Evolutionary conservation across 306 rosid species (phyloP).

Genomic region (Vigna angularis): DNA sequence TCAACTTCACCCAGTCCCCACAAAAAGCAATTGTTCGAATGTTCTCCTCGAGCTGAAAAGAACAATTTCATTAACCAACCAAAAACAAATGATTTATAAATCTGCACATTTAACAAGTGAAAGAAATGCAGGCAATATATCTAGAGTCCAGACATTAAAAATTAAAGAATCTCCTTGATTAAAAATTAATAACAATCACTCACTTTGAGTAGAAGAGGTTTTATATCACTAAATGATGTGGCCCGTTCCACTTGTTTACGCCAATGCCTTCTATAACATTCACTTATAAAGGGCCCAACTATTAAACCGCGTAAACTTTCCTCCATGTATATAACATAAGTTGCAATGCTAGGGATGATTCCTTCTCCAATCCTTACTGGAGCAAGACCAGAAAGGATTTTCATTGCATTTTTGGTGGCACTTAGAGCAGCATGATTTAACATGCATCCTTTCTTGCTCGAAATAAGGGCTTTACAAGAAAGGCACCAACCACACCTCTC

Average conservation of each 20-base stretch:
- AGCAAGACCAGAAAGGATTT: conserved; percentile 67
- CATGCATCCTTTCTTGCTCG: conserved; percentile 96
- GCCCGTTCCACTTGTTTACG: conserved; percentile 66
- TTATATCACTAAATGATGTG: conserved; percentile 60
- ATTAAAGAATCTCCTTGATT: not conserved
- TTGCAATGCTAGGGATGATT: conserved; percentile 68
- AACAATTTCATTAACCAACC: conserved; percentile 30
- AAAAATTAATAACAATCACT: conserved; percentile 41
- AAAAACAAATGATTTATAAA: conserved; percentile 22
- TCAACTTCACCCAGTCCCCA: conserved; percentile 80
- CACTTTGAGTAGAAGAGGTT: conserved; percentile 75
- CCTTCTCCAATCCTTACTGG: conserved; percentile 80
- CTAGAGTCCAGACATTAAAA: not conserved
- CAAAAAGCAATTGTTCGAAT: conserved; percentile 68
- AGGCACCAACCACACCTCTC: conserved; percentile 99
- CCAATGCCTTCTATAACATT: conserved; percentile 71
- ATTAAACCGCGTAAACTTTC: conserved; percentile 74
- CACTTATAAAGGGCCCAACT: conserved; percentile 73
- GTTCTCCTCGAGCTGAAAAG: conserved; percentile 84
- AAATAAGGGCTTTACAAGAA: conserved; percentile 73
- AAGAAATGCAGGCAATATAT: conserved; percentile 1
- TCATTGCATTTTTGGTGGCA: conserved; percentile 84
- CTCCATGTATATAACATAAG: conserved; percentile 77
- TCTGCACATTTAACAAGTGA: conserved; percentile 6
- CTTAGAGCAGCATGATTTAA: conserved; percentile 83